phyloP scores from a whole-genome alignment of 495 filamentous ascomycete genomes.

The Penicillium taxi region DNA sequence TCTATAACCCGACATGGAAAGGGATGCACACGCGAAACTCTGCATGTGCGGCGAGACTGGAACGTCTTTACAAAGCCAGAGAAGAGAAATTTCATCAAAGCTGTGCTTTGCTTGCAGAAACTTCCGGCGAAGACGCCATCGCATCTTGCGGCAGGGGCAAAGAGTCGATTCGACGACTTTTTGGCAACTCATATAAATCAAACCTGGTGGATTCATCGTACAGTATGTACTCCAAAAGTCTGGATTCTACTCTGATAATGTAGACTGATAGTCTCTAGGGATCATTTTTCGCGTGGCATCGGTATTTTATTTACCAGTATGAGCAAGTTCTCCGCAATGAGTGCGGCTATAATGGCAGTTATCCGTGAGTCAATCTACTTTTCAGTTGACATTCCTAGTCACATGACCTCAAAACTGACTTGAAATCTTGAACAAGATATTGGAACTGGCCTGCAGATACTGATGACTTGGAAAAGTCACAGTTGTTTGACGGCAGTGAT shows the following conservation, averaged over 20 bases:
- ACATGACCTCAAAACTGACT: neutral
- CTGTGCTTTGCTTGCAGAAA: constrained; percentile 53
- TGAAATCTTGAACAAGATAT: constrained; percentile 24
- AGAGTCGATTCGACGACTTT: constrained; percentile 62
- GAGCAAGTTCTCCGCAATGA: constrained; percentile 60
- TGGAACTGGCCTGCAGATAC: constrained; percentile 56
- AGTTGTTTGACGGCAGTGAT: constrained; percentile 53
- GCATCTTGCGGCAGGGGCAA: constrained; percentile 36
- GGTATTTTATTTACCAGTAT: constrained; percentile 53
- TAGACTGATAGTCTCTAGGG: constrained; percentile 24
- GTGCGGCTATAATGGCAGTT: constrained; percentile 54
- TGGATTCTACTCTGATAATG: neutral
- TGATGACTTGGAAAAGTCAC: constrained; percentile 41
- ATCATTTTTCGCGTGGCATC: constrained; percentile 60
- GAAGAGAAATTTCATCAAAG: constrained; percentile 49
- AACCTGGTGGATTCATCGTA: constrained; percentile 50
- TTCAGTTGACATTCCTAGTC: neutral
- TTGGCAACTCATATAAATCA: constrained; percentile 56
- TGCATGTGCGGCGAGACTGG: constrained; percentile 42
- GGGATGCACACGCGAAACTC: constrained; percentile 42
- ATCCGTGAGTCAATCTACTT: constrained; percentile 16
- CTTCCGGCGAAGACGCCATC: constrained; percentile 38
- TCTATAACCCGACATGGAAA: constrained; percentile 14
- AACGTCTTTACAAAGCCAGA: constrained; percentile 22
- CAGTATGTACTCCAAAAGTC: constrained; percentile 21